Evolutionary conservation across 108 stramenopile species (phyloP).

Genomic region (Heterococcus sp.): DNA sequence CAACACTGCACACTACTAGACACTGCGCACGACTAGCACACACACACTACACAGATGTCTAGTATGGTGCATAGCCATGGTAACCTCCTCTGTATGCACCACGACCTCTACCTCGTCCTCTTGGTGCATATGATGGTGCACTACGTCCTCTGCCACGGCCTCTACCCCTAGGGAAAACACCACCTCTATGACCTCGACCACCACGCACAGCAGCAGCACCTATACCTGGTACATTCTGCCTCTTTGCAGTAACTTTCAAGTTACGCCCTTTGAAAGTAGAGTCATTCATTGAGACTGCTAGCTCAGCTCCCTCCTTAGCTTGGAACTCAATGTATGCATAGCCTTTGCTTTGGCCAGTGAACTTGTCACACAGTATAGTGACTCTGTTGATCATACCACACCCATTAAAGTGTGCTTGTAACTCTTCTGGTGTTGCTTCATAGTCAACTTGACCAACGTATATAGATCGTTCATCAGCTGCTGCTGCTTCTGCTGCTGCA

Average conservation of each 20-base stretch:
- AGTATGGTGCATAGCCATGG: neutral
- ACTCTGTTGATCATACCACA: slow-evolving; percentile 95
- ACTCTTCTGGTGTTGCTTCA: slow-evolving; percentile 85
- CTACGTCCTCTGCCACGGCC: neutral
- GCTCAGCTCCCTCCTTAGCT: slow-evolving; percentile 78
- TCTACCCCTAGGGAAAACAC: slow-evolving; percentile 5
- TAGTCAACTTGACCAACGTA: slow-evolving; percentile 98
- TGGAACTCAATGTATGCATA: slow-evolving; percentile 66
- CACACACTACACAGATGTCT: too few species aligned
- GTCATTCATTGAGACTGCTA: slow-evolving; percentile 85
- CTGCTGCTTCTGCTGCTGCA: too few species aligned
- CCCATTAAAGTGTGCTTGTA: slow-evolving; percentile 84
- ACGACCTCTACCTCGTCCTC: slow-evolving; percentile 19
- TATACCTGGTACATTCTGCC: slow-evolving; percentile 22
- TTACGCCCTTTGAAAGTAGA: slow-evolving; percentile 84
- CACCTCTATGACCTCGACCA: slow-evolving; percentile 5
- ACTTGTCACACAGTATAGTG: slow-evolving; percentile 95
- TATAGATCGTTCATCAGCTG: neutral
- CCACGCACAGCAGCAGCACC: slow-evolving; percentile 1
- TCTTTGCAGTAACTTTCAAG: slow-evolving; percentile 62
- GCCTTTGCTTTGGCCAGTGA: slow-evolving; percentile 83
- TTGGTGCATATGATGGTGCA: neutral
- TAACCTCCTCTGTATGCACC: slow-evolving; percentile 13
- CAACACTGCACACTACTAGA: too few species aligned
- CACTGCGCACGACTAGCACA: too few species aligned